Evolutionary conservation across 768 basidiomycete species (phyloP), one percentile per base, ranked within the genome.

Genomic region (Trametes punicea): DNA sequence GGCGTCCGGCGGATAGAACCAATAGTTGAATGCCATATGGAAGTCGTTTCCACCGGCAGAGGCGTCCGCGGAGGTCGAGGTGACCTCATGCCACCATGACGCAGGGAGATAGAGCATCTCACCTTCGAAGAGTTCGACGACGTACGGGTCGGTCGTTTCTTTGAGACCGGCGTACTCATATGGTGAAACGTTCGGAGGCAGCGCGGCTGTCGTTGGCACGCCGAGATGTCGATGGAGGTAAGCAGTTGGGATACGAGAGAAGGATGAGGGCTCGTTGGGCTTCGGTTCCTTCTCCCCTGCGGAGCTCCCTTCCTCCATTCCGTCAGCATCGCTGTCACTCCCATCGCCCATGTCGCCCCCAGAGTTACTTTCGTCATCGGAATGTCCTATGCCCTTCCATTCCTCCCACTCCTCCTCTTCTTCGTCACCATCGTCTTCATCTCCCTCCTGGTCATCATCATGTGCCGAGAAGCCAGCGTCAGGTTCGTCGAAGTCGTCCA

Each of bases 81-180:
- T 68, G 21, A 70, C 69, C 39, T 70, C 69, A 55, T 70, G 69
- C 65, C 67, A 68, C 69, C 69, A 69, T 27, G 67, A 69, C 21
- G 67, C 67, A 7, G 69, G 69, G 4, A 70, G 64, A 31, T 70
- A 70, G 21, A 70, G 59, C 65, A 68, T 68, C 48, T 70, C 67
- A n/a, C 67, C 68, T 13, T 68, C 69, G 25, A 63, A 47, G 15
- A 68, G 65, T 45, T 68, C 63, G 39, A 69, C 63, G 38, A 69
- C 67, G 62, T 62, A 64, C 26, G 68, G 68, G 27, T 53, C 50
- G 27, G 62, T 50, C 23, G 63, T 48, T 25, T 66, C 65, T 10
- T 38, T 30, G 21, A 68, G 60, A 11, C 57, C 42, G 6, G 63
- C 55, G 48, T 66, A 66, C 25, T 53, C 60, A 13, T 44, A 49